These are phyloP conservation scores for Pichia scutulata DNA, from an alignment of 805 yeast species.

Conservation along the genomic window DNA sequence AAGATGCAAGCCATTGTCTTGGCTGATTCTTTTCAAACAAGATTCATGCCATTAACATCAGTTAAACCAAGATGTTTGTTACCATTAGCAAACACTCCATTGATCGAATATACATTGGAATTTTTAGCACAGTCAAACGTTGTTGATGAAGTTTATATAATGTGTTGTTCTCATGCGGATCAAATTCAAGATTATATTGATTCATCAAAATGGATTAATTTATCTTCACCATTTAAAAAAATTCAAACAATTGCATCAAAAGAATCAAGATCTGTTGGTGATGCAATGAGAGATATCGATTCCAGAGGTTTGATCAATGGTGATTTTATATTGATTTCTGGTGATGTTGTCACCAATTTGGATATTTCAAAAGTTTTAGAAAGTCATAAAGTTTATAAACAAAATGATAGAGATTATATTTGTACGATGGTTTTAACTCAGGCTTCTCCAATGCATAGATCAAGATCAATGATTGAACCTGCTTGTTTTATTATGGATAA, in stretches of 20 bases:
- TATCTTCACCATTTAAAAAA: constrained; percentile 71
- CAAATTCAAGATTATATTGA: constrained; percentile 79
- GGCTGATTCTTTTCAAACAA: constrained; percentile 86
- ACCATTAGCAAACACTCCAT: constrained; percentile 89
- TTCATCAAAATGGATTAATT: constrained; percentile 56
- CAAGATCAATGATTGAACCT: constrained; percentile 74
- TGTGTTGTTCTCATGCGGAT: constrained; percentile 88
- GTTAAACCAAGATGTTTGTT: constrained; percentile 83
- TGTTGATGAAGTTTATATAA: constrained; percentile 80
- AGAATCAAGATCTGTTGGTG: constrained; percentile 90
- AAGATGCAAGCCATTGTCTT: constrained; percentile 90
- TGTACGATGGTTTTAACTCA: constrained; percentile 89
- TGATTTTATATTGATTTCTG: constrained; percentile 84
- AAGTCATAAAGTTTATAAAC: constrained; percentile 64
- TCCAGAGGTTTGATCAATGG: constrained; percentile 82
- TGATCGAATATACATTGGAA: constrained; percentile 90
- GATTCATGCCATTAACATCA: constrained; percentile 88
- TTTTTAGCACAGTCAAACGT: constrained; percentile 79
- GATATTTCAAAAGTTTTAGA: constrained; percentile 68
- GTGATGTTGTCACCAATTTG: constrained; percentile 92
- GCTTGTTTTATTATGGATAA: constrained; percentile 80
- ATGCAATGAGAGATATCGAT: constrained; percentile 94
- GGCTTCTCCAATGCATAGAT: constrained; percentile 77
- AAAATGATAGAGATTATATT: constrained; percentile 80
- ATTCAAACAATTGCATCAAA: constrained; percentile 73